Evolutionary conservation across 495 filamentous ascomycete genomes (phyloP), one percentile per base, ranked within the genome.

Genomic region (Penicillium lividum): DNA sequence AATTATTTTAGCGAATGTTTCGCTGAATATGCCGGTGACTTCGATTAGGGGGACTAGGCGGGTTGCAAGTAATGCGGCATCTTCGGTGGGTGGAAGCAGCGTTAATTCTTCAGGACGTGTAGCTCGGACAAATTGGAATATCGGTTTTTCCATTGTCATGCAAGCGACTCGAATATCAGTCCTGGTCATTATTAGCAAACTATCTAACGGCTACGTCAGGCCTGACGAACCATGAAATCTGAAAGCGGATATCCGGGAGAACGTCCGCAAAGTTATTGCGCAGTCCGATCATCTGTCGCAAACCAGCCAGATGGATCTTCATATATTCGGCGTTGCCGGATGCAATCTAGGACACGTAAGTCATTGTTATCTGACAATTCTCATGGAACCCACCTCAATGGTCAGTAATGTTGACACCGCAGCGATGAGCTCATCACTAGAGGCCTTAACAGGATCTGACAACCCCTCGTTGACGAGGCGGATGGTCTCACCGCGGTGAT

Each of bases 111-210:
- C 29, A n/a, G 77, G 77, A 18, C 76, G 72, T 16, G 62, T 52
- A 51, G 68, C 69, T 44, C 76, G 74, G 61, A 78, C 59, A 42
- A 78, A 80, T 46, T 74, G 71, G 57, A 80, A 80, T 42, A 80
- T 77, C 7, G 77, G 77, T 60, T 70, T 76, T n/a, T 73, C 63
- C 46, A 74, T 66, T 4, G 71, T 65, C 72, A 78, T 77, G 57
- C 74, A 78, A 48, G 75, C 75, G 25, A 78, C 75, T 47, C 77
- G 75, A 28, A 80, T 75, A 59, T 80, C 77, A 27, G 74, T 80
- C 77, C 77, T 80, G 42, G 27, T 11, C n/a, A 2, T 11, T 22
- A n/a, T 59, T 31, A 59, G 44, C 29, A 53, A 29, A 40, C 38
- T n/a, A 27, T 4, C 16, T 47, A 4, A 16, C 8, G 22, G 22